Evolutionary conservation across 495 filamentous ascomycete species (phyloP).

Genomic region (Friedmanniomyces endolithicus): DNA sequence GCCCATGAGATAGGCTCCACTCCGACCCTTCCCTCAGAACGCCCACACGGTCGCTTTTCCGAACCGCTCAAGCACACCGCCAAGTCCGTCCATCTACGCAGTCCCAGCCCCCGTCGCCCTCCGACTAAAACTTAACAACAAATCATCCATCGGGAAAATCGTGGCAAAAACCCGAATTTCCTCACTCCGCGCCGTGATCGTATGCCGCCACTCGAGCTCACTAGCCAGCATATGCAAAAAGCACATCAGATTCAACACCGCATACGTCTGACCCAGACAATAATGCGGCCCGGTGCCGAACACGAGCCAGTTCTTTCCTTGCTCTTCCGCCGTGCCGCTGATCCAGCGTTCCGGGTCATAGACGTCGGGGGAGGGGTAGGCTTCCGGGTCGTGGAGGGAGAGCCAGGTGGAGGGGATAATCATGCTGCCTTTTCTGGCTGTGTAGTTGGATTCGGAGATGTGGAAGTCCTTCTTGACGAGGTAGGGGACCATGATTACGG

Average conservation of each 20-base stretch:
- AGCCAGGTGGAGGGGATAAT: constrained; percentile 83
- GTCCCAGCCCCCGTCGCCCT: not conserved
- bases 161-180: constrained; percentile 92
- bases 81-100: not conserved
- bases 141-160: constrained; percentile 7
- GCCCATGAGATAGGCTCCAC: too few relatives aligned
- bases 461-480: constrained; percentile 91
- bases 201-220: constrained; percentile 81
- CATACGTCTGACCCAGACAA: constrained; percentile 90
- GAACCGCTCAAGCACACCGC: not conserved
- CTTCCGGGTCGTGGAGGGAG: constrained; percentile 83
- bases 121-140: not conserved
- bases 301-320: constrained; percentile 92
- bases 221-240: constrained; percentile 90
- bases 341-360: constrained; percentile 93
- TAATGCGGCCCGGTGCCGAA: constrained; percentile 96
- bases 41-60: not conserved
- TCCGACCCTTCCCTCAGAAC: not conserved
- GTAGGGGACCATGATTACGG: constrained; percentile 97
- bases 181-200: constrained; percentile 66
- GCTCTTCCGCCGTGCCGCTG: constrained; percentile 77
- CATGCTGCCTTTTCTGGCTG: constrained; percentile 88
- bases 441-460: constrained; percentile 66
- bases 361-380: constrained; percentile 75
- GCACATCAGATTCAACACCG: constrained; percentile 73